phyloP scores from a whole-genome alignment of 495 filamentous ascomycete genomes.

The Trichoderma parareesei region DNA sequence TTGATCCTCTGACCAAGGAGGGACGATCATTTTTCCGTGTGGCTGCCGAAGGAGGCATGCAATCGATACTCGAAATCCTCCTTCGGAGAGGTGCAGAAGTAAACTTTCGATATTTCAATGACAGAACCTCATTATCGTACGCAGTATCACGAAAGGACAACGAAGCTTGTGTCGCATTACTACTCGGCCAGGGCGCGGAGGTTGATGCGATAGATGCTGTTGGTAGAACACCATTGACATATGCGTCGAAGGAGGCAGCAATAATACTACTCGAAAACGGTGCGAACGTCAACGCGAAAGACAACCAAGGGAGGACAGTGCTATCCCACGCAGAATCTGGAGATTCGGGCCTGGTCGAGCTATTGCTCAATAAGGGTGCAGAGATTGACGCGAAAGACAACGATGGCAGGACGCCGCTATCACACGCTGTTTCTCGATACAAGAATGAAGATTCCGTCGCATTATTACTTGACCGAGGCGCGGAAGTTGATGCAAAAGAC shows the following conservation, averaged over 20 bases:
- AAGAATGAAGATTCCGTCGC: neutral
- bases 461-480: slow-evolving; percentile 2
- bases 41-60: neutral
- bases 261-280: neutral
- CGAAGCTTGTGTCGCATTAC: neutral
- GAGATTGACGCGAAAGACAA: neutral
- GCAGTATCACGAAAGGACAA: neutral
- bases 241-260: no score
- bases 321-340: neutral
- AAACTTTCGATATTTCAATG: neutral
- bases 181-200: neutral
- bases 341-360: neutral
- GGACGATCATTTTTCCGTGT: neutral
- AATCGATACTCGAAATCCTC: neutral
- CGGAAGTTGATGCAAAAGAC: no score
- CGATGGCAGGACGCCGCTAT: neutral
- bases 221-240: no score
- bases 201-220: neutral
- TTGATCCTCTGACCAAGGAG: no score
- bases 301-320: neutral
- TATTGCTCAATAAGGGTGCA: neutral
- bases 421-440: neutral
- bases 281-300: neutral
- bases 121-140: neutral
- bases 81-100: neutral